Percentiles rank a stretch among this genome's conserved stretches.
Conservation (phyloP, 2,329 filamentous ascomycete genomes). For the Penicillium glabrum region DNA sequence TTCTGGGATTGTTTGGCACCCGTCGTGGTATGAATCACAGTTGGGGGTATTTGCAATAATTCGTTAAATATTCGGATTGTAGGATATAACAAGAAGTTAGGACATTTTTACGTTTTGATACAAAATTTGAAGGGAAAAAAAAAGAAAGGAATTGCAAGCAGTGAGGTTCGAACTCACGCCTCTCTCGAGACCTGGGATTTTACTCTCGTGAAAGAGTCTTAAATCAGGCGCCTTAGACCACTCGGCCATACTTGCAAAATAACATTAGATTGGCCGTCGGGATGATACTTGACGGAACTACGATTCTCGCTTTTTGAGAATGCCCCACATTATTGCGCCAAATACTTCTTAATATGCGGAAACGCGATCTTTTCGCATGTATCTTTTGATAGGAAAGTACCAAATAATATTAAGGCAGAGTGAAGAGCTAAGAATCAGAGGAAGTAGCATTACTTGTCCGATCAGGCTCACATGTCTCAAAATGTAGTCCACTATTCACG, state of each 20-base stretch:
- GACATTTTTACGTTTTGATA: background rate
- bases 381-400: background rate
- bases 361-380: background rate
- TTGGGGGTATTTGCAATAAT: too few relatives aligned
- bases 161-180: background rate
- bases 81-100: background rate
- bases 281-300: fast-evolving
- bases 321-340: background rate
- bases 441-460: background rate
- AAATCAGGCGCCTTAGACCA: background rate
- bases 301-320: background rate
- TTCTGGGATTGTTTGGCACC: too few relatives aligned
- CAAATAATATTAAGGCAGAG: too few relatives aligned
- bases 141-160: background rate
- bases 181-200: background rate
- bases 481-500: too few relatives aligned
- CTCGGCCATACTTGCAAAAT: background rate
- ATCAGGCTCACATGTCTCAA: background rate
- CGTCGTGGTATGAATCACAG: too few relatives aligned
- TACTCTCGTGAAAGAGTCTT: background rate
- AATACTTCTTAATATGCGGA: background rate
- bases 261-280: background rate
- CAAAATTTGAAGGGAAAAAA: background rate
- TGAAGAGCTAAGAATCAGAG: background rate
- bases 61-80: fast-evolving